Conservation (phyloP, 495 filamentous ascomycete genomes). For the Podospora anserina region DNA sequence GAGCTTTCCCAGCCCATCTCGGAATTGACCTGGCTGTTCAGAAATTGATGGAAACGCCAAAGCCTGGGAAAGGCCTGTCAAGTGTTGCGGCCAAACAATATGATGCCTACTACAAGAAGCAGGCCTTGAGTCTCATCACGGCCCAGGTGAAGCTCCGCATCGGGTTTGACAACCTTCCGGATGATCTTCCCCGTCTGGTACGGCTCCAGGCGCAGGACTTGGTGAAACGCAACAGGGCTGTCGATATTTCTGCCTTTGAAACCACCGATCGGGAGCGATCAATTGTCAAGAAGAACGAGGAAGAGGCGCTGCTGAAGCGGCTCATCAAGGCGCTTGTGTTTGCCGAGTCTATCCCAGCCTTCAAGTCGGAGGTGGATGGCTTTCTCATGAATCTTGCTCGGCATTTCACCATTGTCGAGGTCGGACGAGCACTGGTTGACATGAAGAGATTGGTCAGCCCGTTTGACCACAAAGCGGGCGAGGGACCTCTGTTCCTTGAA, state of each 20-base stretch:
- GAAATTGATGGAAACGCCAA: conserved; percentile 77
- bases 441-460: conserved; percentile 65
- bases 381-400: conserved; percentile 77
- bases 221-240: conserved; percentile 61
- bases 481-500: conserved; percentile 82
- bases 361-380: conserved; percentile 65
- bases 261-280: conserved; percentile 74
- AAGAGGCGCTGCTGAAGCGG: conserved; percentile 77
- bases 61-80: conserved; percentile 41
- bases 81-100: conserved; percentile 54
- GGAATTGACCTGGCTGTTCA: conserved; percentile 86
- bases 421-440: conserved; percentile 74
- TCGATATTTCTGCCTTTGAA: conserved; percentile 59
- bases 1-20: conserved; percentile 78
- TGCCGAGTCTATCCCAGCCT: conserved; percentile 75
- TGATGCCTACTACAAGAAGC: conserved; percentile 86
- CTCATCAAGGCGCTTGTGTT: conserved; percentile 85
- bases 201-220: conserved; percentile 88
- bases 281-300: conserved; percentile 76
- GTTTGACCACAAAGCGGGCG: conserved; percentile 80
- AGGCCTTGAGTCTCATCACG: conserved; percentile 81
- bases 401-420: conserved; percentile 89
- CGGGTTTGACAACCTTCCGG: conserved; percentile 80
- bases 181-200: conserved; percentile 79
- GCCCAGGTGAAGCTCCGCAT: conserved; percentile 86